These are phyloP conservation scores for Henckelia pumila DNA, from an alignment of 257 asterid genomes.

Conservation along the genomic window DNA sequence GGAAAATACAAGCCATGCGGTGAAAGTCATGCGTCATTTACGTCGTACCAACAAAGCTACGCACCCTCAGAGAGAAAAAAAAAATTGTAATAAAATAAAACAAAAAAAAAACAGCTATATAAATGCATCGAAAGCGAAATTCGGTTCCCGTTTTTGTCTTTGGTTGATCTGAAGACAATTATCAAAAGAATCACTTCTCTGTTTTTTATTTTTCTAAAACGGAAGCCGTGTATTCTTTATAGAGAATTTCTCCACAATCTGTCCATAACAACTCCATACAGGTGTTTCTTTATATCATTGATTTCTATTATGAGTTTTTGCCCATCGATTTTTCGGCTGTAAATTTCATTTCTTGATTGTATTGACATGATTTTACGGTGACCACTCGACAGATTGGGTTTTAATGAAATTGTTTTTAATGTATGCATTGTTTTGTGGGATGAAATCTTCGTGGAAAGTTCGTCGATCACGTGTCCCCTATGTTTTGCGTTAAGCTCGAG, in stretches of 20 bases:
- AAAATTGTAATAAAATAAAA: too few species aligned
- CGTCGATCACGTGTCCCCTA: neutral
- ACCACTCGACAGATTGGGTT: too few species aligned
- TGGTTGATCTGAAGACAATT: neutral
- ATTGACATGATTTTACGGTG: too few species aligned
- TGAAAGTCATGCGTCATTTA: neutral
- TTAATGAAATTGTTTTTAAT: too few species aligned
- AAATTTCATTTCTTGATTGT: too few species aligned
- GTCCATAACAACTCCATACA: neutral
- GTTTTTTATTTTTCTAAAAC: too few species aligned
- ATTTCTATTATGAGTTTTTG: too few species aligned
- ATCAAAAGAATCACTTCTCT: neutral
- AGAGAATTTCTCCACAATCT: neutral
- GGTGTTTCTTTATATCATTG: neutral
- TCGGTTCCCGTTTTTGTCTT: neutral
- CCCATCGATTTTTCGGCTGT: neutral
- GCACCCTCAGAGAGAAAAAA: neutral
- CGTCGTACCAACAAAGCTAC: neutral
- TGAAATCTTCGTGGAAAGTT: neutral
- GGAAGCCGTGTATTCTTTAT: neutral
- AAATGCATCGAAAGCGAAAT: neutral
- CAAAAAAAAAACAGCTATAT: neutral
- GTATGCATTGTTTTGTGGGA: neutral
- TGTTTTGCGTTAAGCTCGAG: neutral
- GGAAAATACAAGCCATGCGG: neutral